Conservation (phyloP, 768 basidiomycete species). For the Boletus sp. region DNA sequence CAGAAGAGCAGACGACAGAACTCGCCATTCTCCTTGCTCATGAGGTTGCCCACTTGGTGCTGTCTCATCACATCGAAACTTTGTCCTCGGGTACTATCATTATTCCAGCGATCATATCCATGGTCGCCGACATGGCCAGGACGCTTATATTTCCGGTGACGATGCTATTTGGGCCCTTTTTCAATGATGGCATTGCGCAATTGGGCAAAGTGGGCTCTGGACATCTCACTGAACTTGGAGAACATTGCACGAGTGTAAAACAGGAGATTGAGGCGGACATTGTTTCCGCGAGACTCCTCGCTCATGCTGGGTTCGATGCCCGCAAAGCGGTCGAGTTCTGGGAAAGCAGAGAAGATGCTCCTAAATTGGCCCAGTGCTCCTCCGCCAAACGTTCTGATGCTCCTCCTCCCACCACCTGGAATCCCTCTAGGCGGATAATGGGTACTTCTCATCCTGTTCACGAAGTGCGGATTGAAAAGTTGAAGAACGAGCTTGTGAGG, state of each 20-base stretch:
- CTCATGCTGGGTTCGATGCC: conserved; percentile 89
- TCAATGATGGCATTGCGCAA: conserved; percentile 89
- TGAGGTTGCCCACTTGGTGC: conserved; percentile 87
- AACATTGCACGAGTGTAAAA: conserved; percentile 71
- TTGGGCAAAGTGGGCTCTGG: conserved; percentile 74
- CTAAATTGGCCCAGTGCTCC: conserved; percentile 20
- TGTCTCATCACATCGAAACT: conserved; percentile 90
- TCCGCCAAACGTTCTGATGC: conserved; percentile 12
- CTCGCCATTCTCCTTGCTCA: conserved; percentile 91
- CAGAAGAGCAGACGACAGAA: conserved; percentile 78
- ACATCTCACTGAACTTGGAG: conserved; percentile 67
- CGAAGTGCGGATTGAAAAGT: conserved; percentile 38
- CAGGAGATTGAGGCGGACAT: conserved; percentile 94
- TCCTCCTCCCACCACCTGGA: conserved; percentile 8
- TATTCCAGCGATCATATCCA: conserved; percentile 74
- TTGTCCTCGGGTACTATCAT: conserved; percentile 83
- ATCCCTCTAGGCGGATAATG: conserved; percentile 31
- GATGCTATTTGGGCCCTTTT: conserved; percentile 90
- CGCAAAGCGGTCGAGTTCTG: conserved; percentile 79
- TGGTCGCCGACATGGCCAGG: conserved; percentile 71
- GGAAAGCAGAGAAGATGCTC: conserved; percentile 50
- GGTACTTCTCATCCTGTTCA: conserved; percentile 45
- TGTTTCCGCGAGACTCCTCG: conserved; percentile 85
- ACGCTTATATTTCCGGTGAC: conserved; percentile 85
- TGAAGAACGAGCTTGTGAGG: conserved; percentile 42